These are phyloP conservation scores for Hymenoscyphus fraxineus DNA, from an alignment of 2,329 filamentous ascomycete species.

Conservation along the genomic window DNA sequence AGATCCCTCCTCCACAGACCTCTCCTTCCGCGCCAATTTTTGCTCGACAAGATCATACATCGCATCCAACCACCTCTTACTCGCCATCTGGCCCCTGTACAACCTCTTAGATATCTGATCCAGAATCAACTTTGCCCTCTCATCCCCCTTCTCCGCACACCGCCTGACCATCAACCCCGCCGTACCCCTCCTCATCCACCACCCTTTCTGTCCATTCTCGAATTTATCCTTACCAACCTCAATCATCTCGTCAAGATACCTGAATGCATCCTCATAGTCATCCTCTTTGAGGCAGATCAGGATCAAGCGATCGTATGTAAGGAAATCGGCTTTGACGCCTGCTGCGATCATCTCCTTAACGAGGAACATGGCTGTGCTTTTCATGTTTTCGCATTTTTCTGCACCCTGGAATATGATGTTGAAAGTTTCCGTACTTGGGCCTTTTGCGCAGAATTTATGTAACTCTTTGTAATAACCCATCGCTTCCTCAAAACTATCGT, in stretches of 20 bases:
- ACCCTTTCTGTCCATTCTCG: constrained; percentile 25
- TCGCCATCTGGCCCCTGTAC: constrained; percentile 17
- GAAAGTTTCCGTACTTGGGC: constrained; percentile 53
- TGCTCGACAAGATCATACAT: not conserved
- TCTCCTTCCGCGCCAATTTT: not conserved
- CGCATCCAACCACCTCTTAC: not conserved
- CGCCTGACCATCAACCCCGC: constrained; percentile 20
- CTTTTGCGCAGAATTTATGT: constrained; percentile 45
- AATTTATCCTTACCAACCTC: constrained; percentile 34
- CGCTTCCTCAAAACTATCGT: constrained; percentile 45
- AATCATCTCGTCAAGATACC: constrained; percentile 49
- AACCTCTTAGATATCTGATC: constrained; percentile 18
- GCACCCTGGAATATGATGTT: constrained; percentile 52
- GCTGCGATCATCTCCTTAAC: constrained; percentile 58
- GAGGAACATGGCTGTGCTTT: constrained; percentile 57
- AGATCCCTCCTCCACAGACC: not conserved
- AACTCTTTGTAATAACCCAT: constrained; percentile 59
- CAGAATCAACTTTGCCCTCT: constrained; percentile 26
- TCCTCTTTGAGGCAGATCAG: constrained; percentile 48
- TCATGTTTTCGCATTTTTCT: constrained; percentile 35
- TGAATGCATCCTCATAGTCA: constrained; percentile 44
- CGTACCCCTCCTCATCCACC: constrained; percentile 34
- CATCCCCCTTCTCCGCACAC: constrained; percentile 24
- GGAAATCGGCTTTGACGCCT: constrained; percentile 48
- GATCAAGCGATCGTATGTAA: constrained; percentile 61